Base-by-base conservation (phyloP, 2,329 filamentous ascomycete genomes). In the Ilyonectria destructans region DNA sequence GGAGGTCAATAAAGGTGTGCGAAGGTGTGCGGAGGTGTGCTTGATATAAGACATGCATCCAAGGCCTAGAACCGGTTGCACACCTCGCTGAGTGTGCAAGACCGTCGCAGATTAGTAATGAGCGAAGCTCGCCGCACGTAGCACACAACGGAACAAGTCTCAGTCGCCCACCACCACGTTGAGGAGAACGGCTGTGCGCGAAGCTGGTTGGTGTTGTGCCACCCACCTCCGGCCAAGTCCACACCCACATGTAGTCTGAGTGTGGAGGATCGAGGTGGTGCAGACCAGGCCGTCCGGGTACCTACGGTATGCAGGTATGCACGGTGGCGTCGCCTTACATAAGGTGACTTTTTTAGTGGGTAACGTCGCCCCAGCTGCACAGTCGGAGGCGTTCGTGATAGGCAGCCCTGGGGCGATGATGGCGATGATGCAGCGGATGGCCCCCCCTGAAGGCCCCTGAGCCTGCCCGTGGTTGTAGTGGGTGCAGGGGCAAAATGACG, bases 251-350 rank as follows among this genome's bases (percentile, higher is more conserved):
- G 40, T n/a, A 5, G 40, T 43, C n/a, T 5, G 17, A 15, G 35
- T 49, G 23, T 51, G 48, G 48, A 46, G 45, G 48, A 51, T 51
- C 21, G 26, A 31, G 21, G 31, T 17, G 52, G 21, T 56, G 52
- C 52, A 57, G 31, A 49, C 26, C 31, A 56, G 49, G 8, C 17
- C 29, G 49, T 17, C 46, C 46, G 23, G 49, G 49, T 52, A 33
- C 49, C 49, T 31, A 35, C 31, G 54, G 54, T 64, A 68, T 74
- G 72, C 69, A 73, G 54, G 54, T 64, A 68, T 74, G 72, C 69
- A 73, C 54, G 65, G 71, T 69, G 72, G 71, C 67, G 62, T 71
- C 61, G 67, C 69, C 67, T 71, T 69, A 71, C 69, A 67, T 69
- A 69, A 71, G 67, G 54, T 46, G 54, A 46, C 67, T 59, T 48